Conservation (phyloP, 2,329 filamentous ascomycete species). For the Nakataea oryzae region DNA sequence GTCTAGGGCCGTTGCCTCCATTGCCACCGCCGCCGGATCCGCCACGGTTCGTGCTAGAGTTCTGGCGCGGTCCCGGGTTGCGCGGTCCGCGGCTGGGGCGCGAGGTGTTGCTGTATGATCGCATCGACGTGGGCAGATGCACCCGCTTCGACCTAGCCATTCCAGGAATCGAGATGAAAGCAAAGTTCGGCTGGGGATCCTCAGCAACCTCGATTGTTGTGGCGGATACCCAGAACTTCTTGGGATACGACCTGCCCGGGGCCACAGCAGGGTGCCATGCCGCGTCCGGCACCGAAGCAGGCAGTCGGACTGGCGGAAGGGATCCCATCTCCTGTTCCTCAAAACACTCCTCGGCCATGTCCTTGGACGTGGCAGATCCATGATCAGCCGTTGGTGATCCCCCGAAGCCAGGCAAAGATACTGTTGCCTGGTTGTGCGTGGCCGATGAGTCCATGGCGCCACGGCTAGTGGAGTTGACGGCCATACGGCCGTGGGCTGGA, state of each 20-base stretch:
- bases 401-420: neutral
- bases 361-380: slow-evolving; percentile 46
- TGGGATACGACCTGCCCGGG: slow-evolving; percentile 16
- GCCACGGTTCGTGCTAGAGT: neutral
- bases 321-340: slow-evolving; percentile 75
- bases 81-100: slow-evolving; percentile 1
- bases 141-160: neutral
- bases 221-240: neutral
- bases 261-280: slow-evolving; percentile 51
- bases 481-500: slow-evolving; percentile 44
- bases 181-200: neutral
- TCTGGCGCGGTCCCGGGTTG: neutral
- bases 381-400: slow-evolving; percentile 6
- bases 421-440: slow-evolving; percentile 1
- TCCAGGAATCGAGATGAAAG: neutral
- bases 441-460: slow-evolving; percentile 18
- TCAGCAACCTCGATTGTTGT: neutral
- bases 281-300: slow-evolving; percentile 47
- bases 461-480: slow-evolving; percentile 44
- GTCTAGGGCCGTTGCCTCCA: neutral
- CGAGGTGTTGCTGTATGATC: slow-evolving; percentile 1
- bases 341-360: slow-evolving; percentile 70
- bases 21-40: neutral
- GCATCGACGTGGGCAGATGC: neutral
- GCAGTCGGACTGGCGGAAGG: slow-evolving; percentile 60